Evolutionary conservation across 2,329 filamentous ascomycete species (phyloP), one percentile per base, ranked within the genome.

Genomic region (Didymella glomerata): DNA sequence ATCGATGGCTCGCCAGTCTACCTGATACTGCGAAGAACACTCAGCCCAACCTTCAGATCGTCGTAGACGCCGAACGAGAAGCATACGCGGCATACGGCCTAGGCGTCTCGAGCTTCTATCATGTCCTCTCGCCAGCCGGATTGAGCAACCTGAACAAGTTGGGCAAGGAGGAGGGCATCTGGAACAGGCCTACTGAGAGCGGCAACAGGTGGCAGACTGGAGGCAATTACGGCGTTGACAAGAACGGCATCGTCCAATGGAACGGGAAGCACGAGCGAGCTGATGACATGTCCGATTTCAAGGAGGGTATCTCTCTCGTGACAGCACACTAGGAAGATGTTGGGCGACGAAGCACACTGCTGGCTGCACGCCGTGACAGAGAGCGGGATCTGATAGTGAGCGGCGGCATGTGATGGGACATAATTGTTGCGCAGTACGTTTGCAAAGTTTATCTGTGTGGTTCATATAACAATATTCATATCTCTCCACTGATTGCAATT

Each of bases 121-220:
- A 91, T 68, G 83, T 89, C 6, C 74, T 90, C 16, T 85, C 81
- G 54, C 88, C 87, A 0, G 71, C 80, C 53, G 81, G 83, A n/a
- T 63, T 91, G 57, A 85, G 82, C 68, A 81, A 79, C n/a, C 82
- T 84, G 2, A 85, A 85, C 60, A 83, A 78, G 55, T 77, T 91
- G 25, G 86, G 84, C 13, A 84, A 81, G 61, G 78, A 84, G 48
- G 87, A 91, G 70, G 83, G 86, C 14, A 89, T 91, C 63, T 88
- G 85, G 83, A 88, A 88, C 70, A 77, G 85, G 24, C 81, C 85
- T 2, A 88, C 86, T 2, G 86, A 89, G 75, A 89, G 85, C 69
- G 89, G 89, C 38, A 86, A 78, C 63, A 77, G 87, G 51, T 92
- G 89, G 89, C 89, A 92, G 81, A 88, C 79, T 25, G 81, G 84